Base-by-base conservation (phyloP, 2,329 filamentous ascomycete species). In the Chaetomium olivaceum region DNA sequence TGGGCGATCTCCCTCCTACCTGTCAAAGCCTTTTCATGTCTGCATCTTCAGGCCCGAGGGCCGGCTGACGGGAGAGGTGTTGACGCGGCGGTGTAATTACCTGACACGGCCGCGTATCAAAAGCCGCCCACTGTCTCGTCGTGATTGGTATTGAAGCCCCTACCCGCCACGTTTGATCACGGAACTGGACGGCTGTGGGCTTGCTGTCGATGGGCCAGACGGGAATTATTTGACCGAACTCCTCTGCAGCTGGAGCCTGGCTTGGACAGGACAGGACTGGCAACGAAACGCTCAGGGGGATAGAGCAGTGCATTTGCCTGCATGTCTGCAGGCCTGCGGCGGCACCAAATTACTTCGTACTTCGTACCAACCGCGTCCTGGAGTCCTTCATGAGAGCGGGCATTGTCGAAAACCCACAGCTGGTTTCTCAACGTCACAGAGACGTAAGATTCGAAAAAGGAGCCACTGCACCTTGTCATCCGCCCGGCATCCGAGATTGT, bases 401-500 rank as follows among this genome's bases (percentile, higher is more conserved):
- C 46, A 48, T 43, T 19, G 46, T 48, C 8, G 46, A 21, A 48
- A 48, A 48, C 46, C 23, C 50, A 19, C 21, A 25, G 11, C 16
- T 39, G 21, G 14, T 36, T 52, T 36, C 58, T 51, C 25, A 9
- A 60, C 21, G 55, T 61, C 58, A 66, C 19, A 36, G 39, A 12
- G n/a, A 36, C 58, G 25, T 31, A 57, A 25, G 39, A 46, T 46
- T 57, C 54, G 48, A 64, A 48, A 43, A 39, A 29, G 55, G 29
- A 33, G 9, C 27, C n/a, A 21, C 7, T 16, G 23, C 33, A 5
- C 43, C 39, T 43, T 39, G 48, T 50, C 48, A 58, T 23, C 61
- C 57, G 25, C 21, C 31, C 48, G 46, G 57, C 56, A 63, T 63
- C 59, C 63, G 56, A 63, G 25, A 43, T 31, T 62, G 27, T 67